Evolutionary conservation across 495 filamentous ascomycete genomes (phyloP), one percentile per base, ranked within the genome.

Genomic region (Lentithecium fluviatile): DNA sequence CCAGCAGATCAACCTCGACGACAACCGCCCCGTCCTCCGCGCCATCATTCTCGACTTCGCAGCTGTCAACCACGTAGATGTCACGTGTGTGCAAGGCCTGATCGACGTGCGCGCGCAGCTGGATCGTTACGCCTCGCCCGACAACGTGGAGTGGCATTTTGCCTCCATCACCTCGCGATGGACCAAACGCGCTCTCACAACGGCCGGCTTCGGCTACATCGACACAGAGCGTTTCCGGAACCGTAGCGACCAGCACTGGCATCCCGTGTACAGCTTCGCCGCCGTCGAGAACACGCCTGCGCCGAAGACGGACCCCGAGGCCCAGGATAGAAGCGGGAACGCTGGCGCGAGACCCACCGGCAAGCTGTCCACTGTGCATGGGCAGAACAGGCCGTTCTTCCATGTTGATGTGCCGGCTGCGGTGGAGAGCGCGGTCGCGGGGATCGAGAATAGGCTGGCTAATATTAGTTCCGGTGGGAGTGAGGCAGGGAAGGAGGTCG

Each of bases 71-170:
- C 91, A 97, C 67, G 89, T 97, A 49, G 94, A 98, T 67, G 84
- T 94, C 51, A 97, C 95, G 0, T 95, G 91, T 0, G 82, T 97
- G 1, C 94, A 98, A 75, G 88, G 92, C 72, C 78, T 98, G 38
- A 94, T 98, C 73, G 94, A 98, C 67, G 90, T 98, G 3, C 91
- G 94, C 71, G 96, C 96, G 74, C 94, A 97, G 71, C 84, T 98
- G 15, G 94, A 97, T 73, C 81, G 86, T 17, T 96, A 96, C 72
- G 82, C 90, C 13, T 73, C 86, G 0, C 94, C 94, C 0, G 85
- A 91, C 6, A 77, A 81, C 7, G 91, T 98, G 3, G 91, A 98
- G 68, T 97, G 94, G 91, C 94, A 98, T 73, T 87, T 98, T 62
- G 90, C 93, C 6, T 87, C 87, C 74, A 89, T 98, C 79, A 91